Evolutionary conservation across 2,329 filamentous ascomycete species (phyloP).

Genomic region (Xylariaceae sp.): DNA sequence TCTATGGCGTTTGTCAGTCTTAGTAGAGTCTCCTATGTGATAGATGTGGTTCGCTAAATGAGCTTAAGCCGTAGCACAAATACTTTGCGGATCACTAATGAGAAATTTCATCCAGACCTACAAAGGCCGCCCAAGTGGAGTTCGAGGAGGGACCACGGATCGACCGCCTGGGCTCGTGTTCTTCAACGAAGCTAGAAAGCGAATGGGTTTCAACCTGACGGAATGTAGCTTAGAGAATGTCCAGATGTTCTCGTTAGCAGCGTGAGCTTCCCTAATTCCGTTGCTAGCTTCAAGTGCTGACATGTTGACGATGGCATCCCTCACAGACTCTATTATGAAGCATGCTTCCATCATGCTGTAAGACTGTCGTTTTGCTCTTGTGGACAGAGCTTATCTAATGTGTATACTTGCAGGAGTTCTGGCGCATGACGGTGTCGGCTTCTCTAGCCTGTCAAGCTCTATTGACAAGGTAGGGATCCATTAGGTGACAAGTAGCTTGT

Average conservation of each 20-base stretch:
- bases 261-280: slow-evolving; percentile 32
- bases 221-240: slow-evolving; percentile 55
- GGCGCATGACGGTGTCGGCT: slow-evolving; percentile 52
- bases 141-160: slow-evolving; percentile 45
- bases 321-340: slow-evolving; percentile 47
- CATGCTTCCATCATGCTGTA: slow-evolving; percentile 48
- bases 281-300: no score
- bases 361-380: background rate
- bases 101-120: no score
- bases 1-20: no score
- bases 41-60: no score
- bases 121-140: slow-evolving; percentile 44
- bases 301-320: slow-evolving; percentile 3
- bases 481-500: background rate
- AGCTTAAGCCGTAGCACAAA: no score
- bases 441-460: slow-evolving; percentile 54
- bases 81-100: no score
- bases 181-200: slow-evolving; percentile 58
- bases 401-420: slow-evolving; percentile 46
- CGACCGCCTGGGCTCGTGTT: slow-evolving; percentile 53
- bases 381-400: background rate
- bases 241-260: slow-evolving; percentile 53
- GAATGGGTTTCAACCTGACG: slow-evolving; percentile 53
- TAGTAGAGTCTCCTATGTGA: no score
- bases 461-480: slow-evolving; percentile 42